Evolutionary conservation across 2,329 filamentous ascomycete genomes (phyloP).

Genomic region (Pestalotiopsis fici): DNA sequence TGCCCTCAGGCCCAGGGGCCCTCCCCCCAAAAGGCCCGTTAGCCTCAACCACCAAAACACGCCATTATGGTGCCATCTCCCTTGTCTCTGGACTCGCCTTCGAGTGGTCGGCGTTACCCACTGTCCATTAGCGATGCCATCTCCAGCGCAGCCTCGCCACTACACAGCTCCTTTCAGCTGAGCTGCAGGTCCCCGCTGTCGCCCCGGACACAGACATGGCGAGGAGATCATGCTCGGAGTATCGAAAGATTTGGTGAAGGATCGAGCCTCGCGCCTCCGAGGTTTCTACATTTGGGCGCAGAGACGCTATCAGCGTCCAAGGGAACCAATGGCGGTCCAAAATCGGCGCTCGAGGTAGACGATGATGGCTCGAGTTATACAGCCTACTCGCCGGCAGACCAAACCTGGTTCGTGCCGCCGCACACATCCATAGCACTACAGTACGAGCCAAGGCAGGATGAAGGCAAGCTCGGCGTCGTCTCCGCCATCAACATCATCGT

Average conservation of each 20-base stretch:
- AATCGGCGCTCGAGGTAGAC: background rate
- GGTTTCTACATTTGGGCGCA: conserved; percentile 8
- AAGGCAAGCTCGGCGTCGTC: conserved; percentile 34
- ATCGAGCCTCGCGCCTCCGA: conserved; percentile 20
- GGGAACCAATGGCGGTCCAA: background rate
- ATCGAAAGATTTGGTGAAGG: conserved; percentile 15
- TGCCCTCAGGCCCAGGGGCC: conserved; percentile 1
- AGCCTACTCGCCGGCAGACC: conserved; percentile 18
- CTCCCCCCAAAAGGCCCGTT: background rate
- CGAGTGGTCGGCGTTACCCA: conserved; percentile 14
- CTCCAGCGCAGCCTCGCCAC: conserved; percentile 26
- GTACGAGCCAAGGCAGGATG: conserved; percentile 13
- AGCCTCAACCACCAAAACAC: background rate
- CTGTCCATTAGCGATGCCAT: conserved; percentile 24
- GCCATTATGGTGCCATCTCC: conserved; percentile 20
- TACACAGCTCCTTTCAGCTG: conserved; percentile 28
- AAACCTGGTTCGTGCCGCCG: conserved; percentile 22
- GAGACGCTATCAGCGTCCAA: conserved; percentile 8
- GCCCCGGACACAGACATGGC: conserved; percentile 13
- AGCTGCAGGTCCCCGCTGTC: conserved; percentile 32
- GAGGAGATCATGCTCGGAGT: background rate
- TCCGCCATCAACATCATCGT: conserved; percentile 38
- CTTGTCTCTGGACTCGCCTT: conserved; percentile 12
- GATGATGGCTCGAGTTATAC: conserved; percentile 16
- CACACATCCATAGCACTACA: conserved; percentile 16